phyloP scores from a whole-genome alignment of 495 filamentous ascomycete genomes.

The Aspergillus panamensis region DNA sequence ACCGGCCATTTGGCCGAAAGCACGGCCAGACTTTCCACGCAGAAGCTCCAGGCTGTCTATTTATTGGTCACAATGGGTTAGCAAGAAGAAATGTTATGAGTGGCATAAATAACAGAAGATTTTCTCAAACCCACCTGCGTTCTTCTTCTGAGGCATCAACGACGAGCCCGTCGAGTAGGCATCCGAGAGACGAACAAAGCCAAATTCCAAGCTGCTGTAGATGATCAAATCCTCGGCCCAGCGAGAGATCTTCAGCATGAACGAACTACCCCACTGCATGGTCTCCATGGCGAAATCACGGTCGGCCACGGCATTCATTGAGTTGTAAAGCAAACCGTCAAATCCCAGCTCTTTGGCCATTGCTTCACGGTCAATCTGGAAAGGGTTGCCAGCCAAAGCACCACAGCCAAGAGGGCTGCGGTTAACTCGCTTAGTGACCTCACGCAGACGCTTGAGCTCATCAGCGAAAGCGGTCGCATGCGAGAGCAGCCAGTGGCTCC shows the following conservation, averaged over 20 bases:
- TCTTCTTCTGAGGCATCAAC: conserved; percentile 90
- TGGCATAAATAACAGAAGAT: not conserved
- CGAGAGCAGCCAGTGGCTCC: conserved; percentile 82
- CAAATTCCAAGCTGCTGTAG: conserved; percentile 78
- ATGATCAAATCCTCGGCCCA: conserved; percentile 90
- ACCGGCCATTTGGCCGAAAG: conserved; percentile 85
- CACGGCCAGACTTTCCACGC: conserved; percentile 79
- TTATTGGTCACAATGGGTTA: conserved; percentile 17
- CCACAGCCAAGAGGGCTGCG: conserved; percentile 76
- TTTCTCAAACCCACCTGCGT: conserved; percentile 29
- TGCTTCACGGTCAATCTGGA: conserved; percentile 81
- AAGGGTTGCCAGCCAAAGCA: conserved; percentile 88
- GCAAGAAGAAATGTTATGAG: not conserved
- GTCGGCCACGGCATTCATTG: conserved; percentile 76
- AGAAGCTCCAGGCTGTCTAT: conserved; percentile 80
- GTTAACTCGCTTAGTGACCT: conserved; percentile 74
- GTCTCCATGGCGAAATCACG: conserved; percentile 88
- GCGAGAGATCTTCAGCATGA: conserved; percentile 84
- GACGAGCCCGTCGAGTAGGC: conserved; percentile 81
- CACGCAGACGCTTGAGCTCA: conserved; percentile 76
- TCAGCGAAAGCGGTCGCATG: conserved; percentile 72
- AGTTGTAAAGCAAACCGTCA: conserved; percentile 76
- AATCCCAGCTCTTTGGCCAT: conserved; percentile 91
- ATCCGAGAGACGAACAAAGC: conserved; percentile 78
- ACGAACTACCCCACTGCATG: conserved; percentile 81